These are phyloP conservation scores for Hemileccinum rubropunctum DNA, from an alignment of 768 basidiomycete genomes.

Conservation along the genomic window DNA sequence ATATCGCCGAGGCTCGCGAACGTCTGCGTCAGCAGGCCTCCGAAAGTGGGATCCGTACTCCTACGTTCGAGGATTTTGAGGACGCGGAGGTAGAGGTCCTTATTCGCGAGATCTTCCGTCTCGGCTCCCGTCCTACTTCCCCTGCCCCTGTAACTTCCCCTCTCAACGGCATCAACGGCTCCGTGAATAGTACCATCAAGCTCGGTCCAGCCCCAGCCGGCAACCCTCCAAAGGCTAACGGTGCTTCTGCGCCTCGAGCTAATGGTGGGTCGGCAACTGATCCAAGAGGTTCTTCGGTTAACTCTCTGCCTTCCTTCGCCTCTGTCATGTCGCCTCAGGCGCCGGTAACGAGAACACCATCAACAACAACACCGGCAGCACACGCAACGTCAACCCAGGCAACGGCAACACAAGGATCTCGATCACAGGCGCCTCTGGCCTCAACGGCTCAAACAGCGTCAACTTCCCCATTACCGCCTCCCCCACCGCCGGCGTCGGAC, in stretches of 20 bases:
- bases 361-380: neutral
- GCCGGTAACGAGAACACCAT: neutral
- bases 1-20: slow-evolving; percentile 40
- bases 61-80: slow-evolving; percentile 33
- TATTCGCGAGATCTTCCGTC: slow-evolving; percentile 28
- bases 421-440: neutral
- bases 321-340: slow-evolving; percentile 15
- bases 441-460: neutral
- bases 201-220: slow-evolving; percentile 18
- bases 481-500: slow-evolving; percentile 1
- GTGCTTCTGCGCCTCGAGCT: slow-evolving; percentile 18
- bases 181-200: slow-evolving; percentile 13
- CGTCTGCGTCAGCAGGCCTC: slow-evolving; percentile 34
- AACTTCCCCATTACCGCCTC: neutral
- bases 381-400: neutral
- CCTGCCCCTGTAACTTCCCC: slow-evolving; percentile 7
- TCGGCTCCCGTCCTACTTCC: slow-evolving; percentile 27
- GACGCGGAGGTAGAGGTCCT: slow-evolving; percentile 25
- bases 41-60: slow-evolving; percentile 29
- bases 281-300: slow-evolving; percentile 21
- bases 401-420: neutral
- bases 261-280: slow-evolving; percentile 33
- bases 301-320: slow-evolving; percentile 20
- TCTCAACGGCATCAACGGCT: slow-evolving; percentile 12
- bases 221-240: slow-evolving; percentile 20